These are phyloP conservation scores for Phaffia rhodozyma DNA, from an alignment of 1,284 basidiomycete species.

Conservation along the genomic window DNA sequence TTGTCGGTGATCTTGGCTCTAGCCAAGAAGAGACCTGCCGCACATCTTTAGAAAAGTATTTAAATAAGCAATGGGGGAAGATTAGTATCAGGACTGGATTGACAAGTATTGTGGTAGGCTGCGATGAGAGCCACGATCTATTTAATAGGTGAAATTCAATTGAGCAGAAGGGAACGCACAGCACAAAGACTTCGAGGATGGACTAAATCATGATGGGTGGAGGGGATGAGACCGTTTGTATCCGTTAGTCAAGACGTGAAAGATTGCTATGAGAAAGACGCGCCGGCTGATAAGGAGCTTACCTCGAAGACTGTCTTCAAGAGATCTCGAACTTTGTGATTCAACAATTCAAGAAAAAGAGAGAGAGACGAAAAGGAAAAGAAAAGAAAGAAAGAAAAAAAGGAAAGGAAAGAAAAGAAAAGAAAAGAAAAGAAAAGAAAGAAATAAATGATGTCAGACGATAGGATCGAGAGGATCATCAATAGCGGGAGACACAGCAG, in stretches of 20 bases:
- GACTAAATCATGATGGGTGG: not conserved
- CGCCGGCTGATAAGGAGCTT: too few relatives aligned
- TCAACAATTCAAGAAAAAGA: not conserved
- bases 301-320: not conserved
- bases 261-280: not conserved
- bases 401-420: not conserved
- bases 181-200: slow-evolving; percentile 50
- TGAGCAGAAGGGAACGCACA: slow-evolving; percentile 28
- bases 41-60: slow-evolving; percentile 37
- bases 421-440: slow-evolving; percentile 12
- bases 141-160: too few relatives aligned
- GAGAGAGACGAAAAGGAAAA: not conserved
- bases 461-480: too few relatives aligned
- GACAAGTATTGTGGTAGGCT: not conserved
- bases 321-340: not conserved
- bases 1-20: slow-evolving; percentile 71
- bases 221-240: not conserved
- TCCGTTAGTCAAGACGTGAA: not conserved
- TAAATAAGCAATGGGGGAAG: not conserved
- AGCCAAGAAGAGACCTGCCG: slow-evolving; percentile 75
- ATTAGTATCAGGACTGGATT: not conserved
- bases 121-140: not conserved
- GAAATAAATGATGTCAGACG: too few relatives aligned
- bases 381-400: not conserved
- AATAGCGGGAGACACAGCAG: too few relatives aligned